Evolutionary conservation across 2,329 filamentous ascomycete genomes (phyloP).

Genomic region (Lasiodiplodia gonubiensis): DNA sequence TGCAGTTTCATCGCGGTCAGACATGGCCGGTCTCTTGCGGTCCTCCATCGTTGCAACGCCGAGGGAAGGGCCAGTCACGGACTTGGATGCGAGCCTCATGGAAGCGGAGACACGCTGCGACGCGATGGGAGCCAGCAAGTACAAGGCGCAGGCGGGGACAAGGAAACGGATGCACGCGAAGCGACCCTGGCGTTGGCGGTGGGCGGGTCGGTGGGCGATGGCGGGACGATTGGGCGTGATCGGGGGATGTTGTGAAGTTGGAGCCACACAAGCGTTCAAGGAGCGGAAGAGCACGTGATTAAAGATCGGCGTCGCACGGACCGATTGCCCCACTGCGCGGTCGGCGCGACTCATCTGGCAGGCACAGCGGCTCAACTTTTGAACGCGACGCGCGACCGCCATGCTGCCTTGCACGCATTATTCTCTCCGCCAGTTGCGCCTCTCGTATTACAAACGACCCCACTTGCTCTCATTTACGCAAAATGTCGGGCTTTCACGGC

Average conservation of each 20-base stretch:
- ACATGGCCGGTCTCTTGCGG: slow-evolving; percentile 90
- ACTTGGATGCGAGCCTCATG: slow-evolving; percentile 78
- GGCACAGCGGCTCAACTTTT: slow-evolving; percentile 1
- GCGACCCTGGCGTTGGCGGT: slow-evolving; percentile 20
- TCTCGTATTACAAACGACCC: neutral
- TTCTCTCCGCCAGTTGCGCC: neutral
- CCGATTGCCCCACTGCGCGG: slow-evolving; percentile 6
- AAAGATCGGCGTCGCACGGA: slow-evolving; percentile 3
- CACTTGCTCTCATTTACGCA: neutral
- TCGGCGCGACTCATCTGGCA: slow-evolving; percentile 21
- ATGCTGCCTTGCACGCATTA: slow-evolving; percentile 4
- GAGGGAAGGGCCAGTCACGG: slow-evolving; percentile 72
- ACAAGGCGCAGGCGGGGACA: slow-evolving; percentile 10
- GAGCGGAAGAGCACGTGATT: slow-evolving; percentile 24
- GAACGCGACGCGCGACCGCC: slow-evolving; percentile 8
- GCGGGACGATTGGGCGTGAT: slow-evolving; percentile 23
- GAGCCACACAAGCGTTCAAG: slow-evolving; percentile 20
- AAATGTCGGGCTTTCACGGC: slow-evolving; percentile 53
- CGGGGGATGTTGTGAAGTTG: slow-evolving; percentile 29
- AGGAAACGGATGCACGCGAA: slow-evolving; percentile 21
- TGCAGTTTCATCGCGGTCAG: slow-evolving; percentile 79
- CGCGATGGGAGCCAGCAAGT: slow-evolving; percentile 19
- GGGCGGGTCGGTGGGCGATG: slow-evolving; percentile 17
- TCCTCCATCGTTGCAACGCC: slow-evolving; percentile 97
- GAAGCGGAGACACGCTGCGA: slow-evolving; percentile 62